Conservation (phyloP, 2,329 filamentous ascomycete genomes). For the Paraconiothyrium brasiliense region DNA sequence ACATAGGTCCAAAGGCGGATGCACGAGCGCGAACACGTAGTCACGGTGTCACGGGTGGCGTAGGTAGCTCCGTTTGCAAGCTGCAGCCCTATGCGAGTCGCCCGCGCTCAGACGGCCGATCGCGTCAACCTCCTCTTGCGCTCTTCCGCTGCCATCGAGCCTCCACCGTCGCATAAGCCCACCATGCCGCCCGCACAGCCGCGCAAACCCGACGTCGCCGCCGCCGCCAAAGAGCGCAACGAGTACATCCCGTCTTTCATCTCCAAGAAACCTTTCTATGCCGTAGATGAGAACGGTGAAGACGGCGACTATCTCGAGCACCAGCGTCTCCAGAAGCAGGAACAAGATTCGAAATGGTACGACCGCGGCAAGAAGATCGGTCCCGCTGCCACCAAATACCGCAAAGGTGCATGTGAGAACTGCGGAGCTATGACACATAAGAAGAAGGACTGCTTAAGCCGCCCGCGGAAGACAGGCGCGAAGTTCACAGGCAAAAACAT, state of each 20-base stretch:
- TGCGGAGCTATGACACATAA: slow-evolving; percentile 98
- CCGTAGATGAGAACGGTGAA: slow-evolving; percentile 76
- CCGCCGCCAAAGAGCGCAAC: slow-evolving; percentile 85
- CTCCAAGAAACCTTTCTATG: slow-evolving; percentile 96
- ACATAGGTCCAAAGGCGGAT: neutral
- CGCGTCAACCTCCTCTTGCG: slow-evolving; percentile 15
- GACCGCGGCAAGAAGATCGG: slow-evolving; percentile 85
- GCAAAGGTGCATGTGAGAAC: slow-evolving; percentile 98
- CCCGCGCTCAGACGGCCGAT: neutral
- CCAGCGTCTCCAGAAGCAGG: slow-evolving; percentile 81
- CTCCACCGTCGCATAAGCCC: slow-evolving; percentile 10
- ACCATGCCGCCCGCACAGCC: slow-evolving; percentile 59
- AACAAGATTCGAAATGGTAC: slow-evolving; percentile 86
- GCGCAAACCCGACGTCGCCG: slow-evolving; percentile 62
- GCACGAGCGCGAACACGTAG: slow-evolving; percentile 34
- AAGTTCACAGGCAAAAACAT: slow-evolving; percentile 94
- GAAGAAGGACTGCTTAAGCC: slow-evolving; percentile 88
- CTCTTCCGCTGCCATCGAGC: neutral
- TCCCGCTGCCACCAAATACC: slow-evolving; percentile 92
- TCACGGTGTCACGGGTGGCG: slow-evolving; percentile 7
- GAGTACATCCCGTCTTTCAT: slow-evolving; percentile 98
- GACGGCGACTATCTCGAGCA: slow-evolving; percentile 90
- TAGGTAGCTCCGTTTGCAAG: neutral
- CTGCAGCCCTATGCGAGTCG: slow-evolving; percentile 41
- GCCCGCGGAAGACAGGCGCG: slow-evolving; percentile 88